These are phyloP conservation scores for Monsonia emarginata DNA, from an alignment of 441 rosid genomes.

Conservation along the genomic window DNA sequence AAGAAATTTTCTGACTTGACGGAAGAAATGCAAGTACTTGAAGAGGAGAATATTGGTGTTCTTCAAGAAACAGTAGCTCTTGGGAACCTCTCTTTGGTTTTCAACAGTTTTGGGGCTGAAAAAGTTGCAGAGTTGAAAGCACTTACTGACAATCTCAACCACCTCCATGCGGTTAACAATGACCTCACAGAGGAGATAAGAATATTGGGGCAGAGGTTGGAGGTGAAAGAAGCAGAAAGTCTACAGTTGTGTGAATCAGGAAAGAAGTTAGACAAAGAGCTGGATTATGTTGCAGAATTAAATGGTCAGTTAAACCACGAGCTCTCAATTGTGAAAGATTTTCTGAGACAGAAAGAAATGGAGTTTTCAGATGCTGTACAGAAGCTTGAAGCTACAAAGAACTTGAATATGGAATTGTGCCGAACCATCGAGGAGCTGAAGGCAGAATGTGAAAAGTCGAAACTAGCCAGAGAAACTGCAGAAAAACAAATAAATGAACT, in stretches of 20 bases:
- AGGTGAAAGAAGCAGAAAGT: slow-evolving; percentile 43
- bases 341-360: slow-evolving; percentile 40
- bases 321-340: slow-evolving; percentile 38
- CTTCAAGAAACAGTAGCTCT: slow-evolving; percentile 46
- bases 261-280: slow-evolving; percentile 46
- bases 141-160: slow-evolving; percentile 32
- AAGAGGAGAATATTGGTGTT: slow-evolving; percentile 47
- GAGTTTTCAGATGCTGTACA: slow-evolving; percentile 54
- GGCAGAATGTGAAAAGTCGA: slow-evolving; percentile 44
- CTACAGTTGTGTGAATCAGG: slow-evolving; percentile 33
- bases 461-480: slow-evolving; percentile 22
- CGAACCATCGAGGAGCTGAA: slow-evolving; percentile 50
- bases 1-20: slow-evolving; percentile 37
- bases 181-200: slow-evolving; percentile 41
- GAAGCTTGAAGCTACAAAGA: slow-evolving; percentile 46
- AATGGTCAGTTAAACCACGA: slow-evolving; percentile 47
- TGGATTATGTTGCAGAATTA: slow-evolving; percentile 41
- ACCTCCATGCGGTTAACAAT: slow-evolving; percentile 24
- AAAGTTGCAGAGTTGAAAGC: slow-evolving; percentile 46
- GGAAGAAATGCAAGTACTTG: slow-evolving; percentile 38
- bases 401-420: slow-evolving; percentile 37
- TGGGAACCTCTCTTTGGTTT: slow-evolving; percentile 40
- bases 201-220: slow-evolving; percentile 39
- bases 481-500: slow-evolving; percentile 40
- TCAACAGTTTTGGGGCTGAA: slow-evolving; percentile 46